phyloP scores from a whole-genome alignment of 2,329 filamentous ascomycete species.

The Coccinonectria pachysandricola region DNA sequence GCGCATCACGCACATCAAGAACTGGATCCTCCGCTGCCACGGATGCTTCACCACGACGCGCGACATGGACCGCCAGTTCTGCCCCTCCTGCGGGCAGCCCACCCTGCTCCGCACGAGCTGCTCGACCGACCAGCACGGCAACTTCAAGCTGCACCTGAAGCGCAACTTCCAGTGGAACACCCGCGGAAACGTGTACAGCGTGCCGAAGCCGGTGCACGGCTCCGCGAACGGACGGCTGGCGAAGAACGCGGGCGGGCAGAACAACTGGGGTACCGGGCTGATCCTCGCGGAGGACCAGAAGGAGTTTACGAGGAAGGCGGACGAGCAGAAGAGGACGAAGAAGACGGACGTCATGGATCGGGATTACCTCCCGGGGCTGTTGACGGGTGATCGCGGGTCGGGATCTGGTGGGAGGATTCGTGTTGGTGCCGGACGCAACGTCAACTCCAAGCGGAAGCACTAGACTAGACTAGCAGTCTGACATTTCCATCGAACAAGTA shows the following conservation, averaged over 20 bases:
- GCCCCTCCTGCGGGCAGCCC: conserved; percentile 77
- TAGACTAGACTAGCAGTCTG: no score
- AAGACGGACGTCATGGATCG: conserved; percentile 87
- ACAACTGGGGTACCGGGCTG: conserved; percentile 74
- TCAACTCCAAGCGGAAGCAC: conserved; percentile 67
- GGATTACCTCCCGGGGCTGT: conserved; percentile 76
- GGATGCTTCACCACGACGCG: conserved; percentile 80
- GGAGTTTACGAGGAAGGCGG: conserved; percentile 62
- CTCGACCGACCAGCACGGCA: conserved; percentile 69
- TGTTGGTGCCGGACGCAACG: conserved; percentile 74
- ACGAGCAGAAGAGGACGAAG: conserved; percentile 54
- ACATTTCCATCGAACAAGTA: no score
- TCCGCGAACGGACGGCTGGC: conserved; percentile 65
- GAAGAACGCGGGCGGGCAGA: conserved; percentile 64
- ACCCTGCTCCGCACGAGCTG: conserved; percentile 79
- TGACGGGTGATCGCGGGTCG: conserved; percentile 69
- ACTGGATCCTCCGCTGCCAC: conserved; percentile 86
- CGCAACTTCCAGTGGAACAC: conserved; percentile 96
- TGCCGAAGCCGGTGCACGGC: conserved; percentile 82
- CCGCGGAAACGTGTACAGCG: conserved; percentile 80
- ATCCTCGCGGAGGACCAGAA: conserved; percentile 94
- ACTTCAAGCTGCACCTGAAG: conserved; percentile 80
- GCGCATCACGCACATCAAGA: conserved; percentile 75
- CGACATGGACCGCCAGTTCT: conserved; percentile 85
- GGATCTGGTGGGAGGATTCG: conserved; percentile 57